Evolutionary conservation across 768 basidiomycete species (phyloP), one percentile per base, ranked within the genome.

Genomic region (Mycena kentingensis): DNA sequence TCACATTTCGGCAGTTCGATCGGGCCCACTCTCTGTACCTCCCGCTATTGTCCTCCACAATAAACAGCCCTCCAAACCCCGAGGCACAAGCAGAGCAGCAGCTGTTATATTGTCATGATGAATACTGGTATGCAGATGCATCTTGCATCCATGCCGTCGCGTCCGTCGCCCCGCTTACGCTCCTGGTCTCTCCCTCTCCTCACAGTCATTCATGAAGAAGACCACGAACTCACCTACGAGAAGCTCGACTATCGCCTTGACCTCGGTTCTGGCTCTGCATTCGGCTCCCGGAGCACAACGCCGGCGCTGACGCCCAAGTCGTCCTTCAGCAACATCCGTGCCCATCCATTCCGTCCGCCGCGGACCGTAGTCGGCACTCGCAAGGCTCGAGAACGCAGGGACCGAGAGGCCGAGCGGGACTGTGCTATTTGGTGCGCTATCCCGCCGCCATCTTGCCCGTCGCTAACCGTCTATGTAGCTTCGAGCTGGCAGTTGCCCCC

Each of bases 401-500:
- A 32, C 8, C 8, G 31, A 32, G 31, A 32, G 16, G 31, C 31
- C 8, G 31, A 32, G 16, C 31, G 31, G 31, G 31, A 32, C 31
- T 32, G 31, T 32, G 31, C 10, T 8, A 7, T 37, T 18, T 37
- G 36, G 11, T 18, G 18, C 36, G 18, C 54, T 37, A 18, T 37
- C 36, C 12, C 18, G 12, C 11, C 18, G 11, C 36, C 18, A 18
- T 7, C 36, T 19, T 18, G 36, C 8, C 18, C 18, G 18, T 37
- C 11, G 7, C 18, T 8, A 32, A 8, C 16, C 10, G 8, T 32
- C 8, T 32, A 8, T 16, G 16, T 16, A 53, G 52, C 46, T 53
- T 53, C 52, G 52, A 53, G 21, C 51, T n/a, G 27, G 51, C 51
- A 6, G 21, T 27, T 5, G 8, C 51, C 3, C 52, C 52, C 3